Base-by-base conservation (phyloP, 2,329 filamentous ascomycete species). In the Ophiostoma quercus region DNA sequence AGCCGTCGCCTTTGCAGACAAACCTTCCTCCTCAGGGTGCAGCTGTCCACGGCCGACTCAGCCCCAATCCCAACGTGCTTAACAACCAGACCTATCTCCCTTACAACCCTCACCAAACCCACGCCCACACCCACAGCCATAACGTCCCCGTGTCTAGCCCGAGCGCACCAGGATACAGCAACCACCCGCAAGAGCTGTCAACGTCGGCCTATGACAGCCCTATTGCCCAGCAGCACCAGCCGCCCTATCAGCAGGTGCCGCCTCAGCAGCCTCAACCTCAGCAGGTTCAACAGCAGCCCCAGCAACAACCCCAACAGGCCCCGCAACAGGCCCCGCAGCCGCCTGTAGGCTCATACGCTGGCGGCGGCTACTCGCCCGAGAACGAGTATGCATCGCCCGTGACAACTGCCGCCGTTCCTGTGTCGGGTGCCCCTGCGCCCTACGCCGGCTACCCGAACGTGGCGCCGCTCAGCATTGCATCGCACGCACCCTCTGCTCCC, bases 191-290 rank as follows among this genome's bases (percentile, higher is more conserved):
- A 79, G 91, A 94, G 79, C 82, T 94, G 66, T 89, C 90, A 34
- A 92, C 91, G 0, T 91, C 90, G 0, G 87, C 87, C 11, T 94
- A 93, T 76, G 90, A 93, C 78, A 91, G 90, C 3, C 91, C 90
- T 60, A 84, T 91, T 54, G 86, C 83, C 6, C 60, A 66, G 60
- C 68, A 54, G 51, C 70, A 69, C 41, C 41, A 51, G 79, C 76
- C 72, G 79, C 80, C 63, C 77, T 78, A 19, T 79, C 79, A 29
- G 79, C 82, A 1, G 85, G 82, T 74, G 79, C 81, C 2, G 81
- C 80, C 81, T 22, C 60, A 57, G 11, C 69, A 62, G 29, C 69
- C 54, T 1, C 54, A 62, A 54, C 47, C 57, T 19, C 69, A 68
- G 32, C 34, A 57, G 79, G 2, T 29, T 22, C 60, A 57, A 3